These are phyloP conservation scores for Climacium dendroides DNA, from an alignment of 225 moss, liverwort and hornwort species.

Conservation along the genomic window DNA sequence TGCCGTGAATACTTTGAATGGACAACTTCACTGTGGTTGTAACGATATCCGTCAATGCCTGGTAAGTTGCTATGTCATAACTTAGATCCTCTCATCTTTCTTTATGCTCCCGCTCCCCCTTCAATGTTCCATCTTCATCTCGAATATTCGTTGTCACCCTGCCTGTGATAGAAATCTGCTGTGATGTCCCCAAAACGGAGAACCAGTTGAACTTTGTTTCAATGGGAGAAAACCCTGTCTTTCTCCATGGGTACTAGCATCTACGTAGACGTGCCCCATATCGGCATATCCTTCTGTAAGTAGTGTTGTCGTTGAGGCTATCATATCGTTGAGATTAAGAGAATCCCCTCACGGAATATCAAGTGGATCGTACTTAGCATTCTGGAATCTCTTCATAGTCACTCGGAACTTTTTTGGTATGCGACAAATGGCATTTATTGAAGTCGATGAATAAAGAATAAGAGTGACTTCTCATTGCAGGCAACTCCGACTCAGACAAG, in stretches of 20 bases:
- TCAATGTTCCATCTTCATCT: not conserved
- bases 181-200: not conserved
- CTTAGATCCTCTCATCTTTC: not conserved
- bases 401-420: not conserved
- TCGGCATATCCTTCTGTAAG: not conserved
- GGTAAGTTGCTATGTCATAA: not conserved
- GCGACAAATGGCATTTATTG: not conserved
- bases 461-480: not conserved
- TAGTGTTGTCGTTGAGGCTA: not conserved
- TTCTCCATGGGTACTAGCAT: not conserved
- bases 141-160: not conserved
- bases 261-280: not conserved
- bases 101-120: not conserved
- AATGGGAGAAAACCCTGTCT: not conserved
- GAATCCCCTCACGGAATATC: not conserved
- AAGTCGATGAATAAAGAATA: not conserved
- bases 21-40: slow-evolving; percentile 31
- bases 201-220: not conserved
- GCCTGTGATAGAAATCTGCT: not conserved
- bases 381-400: not conserved
- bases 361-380: not conserved
- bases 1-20: slow-evolving; percentile 29
- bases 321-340: not conserved
- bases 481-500: not conserved
- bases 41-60: slow-evolving; percentile 22